Conservation (phyloP, 2,329 filamentous ascomycete genomes). For the Tolypocladium nubicola region DNA sequence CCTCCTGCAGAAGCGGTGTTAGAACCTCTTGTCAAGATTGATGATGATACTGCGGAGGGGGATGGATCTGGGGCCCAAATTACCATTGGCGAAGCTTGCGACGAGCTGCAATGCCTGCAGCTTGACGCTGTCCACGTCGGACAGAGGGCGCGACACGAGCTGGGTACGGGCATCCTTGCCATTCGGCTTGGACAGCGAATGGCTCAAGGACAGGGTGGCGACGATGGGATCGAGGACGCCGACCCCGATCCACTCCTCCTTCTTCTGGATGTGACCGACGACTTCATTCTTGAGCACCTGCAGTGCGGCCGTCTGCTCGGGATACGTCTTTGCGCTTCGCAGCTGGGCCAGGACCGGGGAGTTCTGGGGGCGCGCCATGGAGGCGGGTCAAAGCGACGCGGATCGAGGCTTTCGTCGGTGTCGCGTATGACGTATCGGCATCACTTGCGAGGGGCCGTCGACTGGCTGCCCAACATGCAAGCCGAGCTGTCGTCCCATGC, state of each 20-base stretch:
- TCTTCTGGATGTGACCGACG: constrained; percentile 78
- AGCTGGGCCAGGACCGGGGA: constrained; percentile 47
- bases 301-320: constrained; percentile 50
- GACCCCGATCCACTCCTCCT: constrained; percentile 63
- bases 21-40: background rate
- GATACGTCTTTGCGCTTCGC: constrained; percentile 37
- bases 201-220: constrained; percentile 29
- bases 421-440: constrained; percentile 5
- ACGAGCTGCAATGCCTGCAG: constrained; percentile 79
- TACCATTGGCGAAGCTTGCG: constrained; percentile 76
- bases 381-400: constrained; percentile 5
- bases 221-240: constrained; percentile 55
- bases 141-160: constrained; percentile 27
- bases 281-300: constrained; percentile 78
- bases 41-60: background rate
- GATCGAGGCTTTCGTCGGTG: constrained; percentile 3
- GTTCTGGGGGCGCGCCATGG: constrained; percentile 44
- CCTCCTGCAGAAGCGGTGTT: constrained; percentile 53
- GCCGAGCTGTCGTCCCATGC: constrained; percentile 1
- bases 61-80: constrained; percentile 10
- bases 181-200: constrained; percentile 21
- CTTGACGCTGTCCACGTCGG: constrained; percentile 55
- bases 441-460: constrained; percentile 2
- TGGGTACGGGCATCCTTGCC: constrained; percentile 27
- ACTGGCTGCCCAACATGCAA: background rate